Base-by-base conservation (phyloP, 306 rosid species). In the Vicia faba region DNA sequence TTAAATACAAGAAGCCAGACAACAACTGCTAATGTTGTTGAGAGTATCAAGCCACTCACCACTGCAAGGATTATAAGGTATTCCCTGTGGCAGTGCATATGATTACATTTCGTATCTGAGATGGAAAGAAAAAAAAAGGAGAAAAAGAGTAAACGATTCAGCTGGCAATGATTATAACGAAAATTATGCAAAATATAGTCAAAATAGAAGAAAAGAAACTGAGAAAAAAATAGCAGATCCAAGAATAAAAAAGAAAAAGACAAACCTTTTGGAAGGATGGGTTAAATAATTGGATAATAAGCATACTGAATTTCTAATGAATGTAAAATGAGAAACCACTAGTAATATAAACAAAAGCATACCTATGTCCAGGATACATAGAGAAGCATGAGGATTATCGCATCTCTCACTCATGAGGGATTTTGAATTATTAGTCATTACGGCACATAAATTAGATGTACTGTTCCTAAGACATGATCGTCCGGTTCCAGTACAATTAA, bases 11-110 rank as follows among this genome's bases (percentile, higher is more conserved):
- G 97, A 75, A 93, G 90, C 99, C 99, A 93, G 75, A 90, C 79
- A 64, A 93, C 95, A 61, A 93, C 92, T 28, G 87, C 88, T 49
- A 88, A 79, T 54, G 87, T 86, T 11, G 91, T 93, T 64, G 81
- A 86, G 76, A 93, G 88, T 79, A 90, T 93, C 79, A 93, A 82
- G 61, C 90, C 96, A 81, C 99, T 93, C 45, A 93, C 96, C 62
- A 87, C 90, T 26, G 81, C 83, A 62, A 93, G 96, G 73, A 93
- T 86, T 80, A 93, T 83, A 35, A 88, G 90, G 85, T 93, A 93
- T 36, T 88, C 97, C 81, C 78, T 80, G 83, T 88, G 96, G 84
- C 97, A 88, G 79, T 78, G 96, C 91, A 84, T 83, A 77, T 76
- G 91, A 44, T 74, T 72, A 70, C 93, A 90, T 61, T 61, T 85